A percentile compares a stretch with the other conserved stretches of the same genome.
Conservation (phyloP, 2,329 filamentous ascomycete genomes). For the Trichoderma semiorbis region DNA sequence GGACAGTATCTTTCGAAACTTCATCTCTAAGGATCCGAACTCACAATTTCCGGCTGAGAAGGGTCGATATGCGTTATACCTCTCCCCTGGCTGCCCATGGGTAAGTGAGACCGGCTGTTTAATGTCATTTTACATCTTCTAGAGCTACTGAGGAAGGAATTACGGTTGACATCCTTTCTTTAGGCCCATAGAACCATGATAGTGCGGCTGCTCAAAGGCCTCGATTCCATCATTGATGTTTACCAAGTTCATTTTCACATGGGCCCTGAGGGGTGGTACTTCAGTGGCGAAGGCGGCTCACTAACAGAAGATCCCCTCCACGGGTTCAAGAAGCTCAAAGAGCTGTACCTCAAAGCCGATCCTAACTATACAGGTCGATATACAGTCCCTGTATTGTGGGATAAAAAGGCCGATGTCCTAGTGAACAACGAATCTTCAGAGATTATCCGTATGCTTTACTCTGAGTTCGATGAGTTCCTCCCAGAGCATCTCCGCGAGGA, state of each 20-base stretch:
- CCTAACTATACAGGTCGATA: conserved; percentile 66
- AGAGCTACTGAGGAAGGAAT: neutral
- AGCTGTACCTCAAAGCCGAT: conserved; percentile 68
- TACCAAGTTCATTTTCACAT: conserved; percentile 69
- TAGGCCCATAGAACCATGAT: conserved; percentile 71
- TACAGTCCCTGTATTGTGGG: conserved; percentile 71
- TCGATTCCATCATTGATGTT: conserved; percentile 65
- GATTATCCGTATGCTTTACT: conserved; percentile 80
- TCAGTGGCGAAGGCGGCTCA: conserved; percentile 42
- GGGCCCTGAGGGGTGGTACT: conserved; percentile 54
- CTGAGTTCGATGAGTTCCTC: conserved; percentile 63
- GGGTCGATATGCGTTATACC: conserved; percentile 59
- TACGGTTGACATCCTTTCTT: neutral
- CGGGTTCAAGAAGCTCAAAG: conserved; percentile 61
- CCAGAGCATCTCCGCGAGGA: conserved; percentile 50
- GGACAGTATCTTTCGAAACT: conserved; percentile 53
- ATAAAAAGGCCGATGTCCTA: conserved; percentile 64
- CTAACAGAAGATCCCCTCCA: conserved; percentile 59
- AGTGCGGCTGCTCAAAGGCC: conserved; percentile 67
- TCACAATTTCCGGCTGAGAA: conserved; percentile 56
- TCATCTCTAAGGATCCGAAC: conserved; percentile 48
- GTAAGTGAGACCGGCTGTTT: conserved; percentile 31
- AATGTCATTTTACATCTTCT: neutral
- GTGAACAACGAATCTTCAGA: conserved; percentile 83
- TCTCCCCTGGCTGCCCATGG: conserved; percentile 62